These are phyloP conservation scores for Paraleonurus japonicus DNA, from an alignment of 257 asterid genomes.

Conservation along the genomic window DNA sequence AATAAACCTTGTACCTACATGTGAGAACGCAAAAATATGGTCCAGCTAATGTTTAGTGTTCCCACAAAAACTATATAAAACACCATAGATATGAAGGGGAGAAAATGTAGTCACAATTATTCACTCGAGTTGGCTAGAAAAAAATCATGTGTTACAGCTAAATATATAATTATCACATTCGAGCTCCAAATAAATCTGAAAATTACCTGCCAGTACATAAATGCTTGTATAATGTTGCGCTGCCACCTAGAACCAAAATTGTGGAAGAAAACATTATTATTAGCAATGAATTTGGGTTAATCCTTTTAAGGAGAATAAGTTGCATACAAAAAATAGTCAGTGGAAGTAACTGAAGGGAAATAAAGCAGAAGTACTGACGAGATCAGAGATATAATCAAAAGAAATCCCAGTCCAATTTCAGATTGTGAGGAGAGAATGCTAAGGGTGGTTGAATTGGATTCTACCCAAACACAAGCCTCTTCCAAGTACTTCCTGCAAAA, in stretches of 20 bases:
- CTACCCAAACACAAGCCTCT: conserved; percentile 84
- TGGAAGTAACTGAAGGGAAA: background rate
- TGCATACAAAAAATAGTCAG: background rate
- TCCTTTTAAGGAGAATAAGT: background rate
- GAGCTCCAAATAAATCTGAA: conserved; percentile 11
- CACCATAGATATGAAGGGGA: background rate
- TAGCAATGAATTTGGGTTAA: background rate
- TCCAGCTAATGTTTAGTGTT: background rate
- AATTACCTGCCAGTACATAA: conserved; percentile 86
- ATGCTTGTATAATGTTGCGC: conserved; percentile 74
- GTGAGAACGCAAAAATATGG: background rate
- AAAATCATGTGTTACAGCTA: background rate
- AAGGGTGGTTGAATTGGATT: conserved; percentile 69
- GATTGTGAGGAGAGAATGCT: conserved; percentile 73
- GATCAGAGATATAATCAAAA: conserved; percentile 62
- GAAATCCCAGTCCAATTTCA: conserved; percentile 77
- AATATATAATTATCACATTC: conserved; percentile 1
- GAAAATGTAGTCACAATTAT: background rate
- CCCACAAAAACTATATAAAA: background rate
- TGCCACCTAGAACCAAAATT: conserved; percentile 63
- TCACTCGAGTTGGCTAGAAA: conserved; percentile 6
- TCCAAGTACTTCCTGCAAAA: conserved; percentile 81
- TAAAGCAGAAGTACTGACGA: conserved; percentile 56
- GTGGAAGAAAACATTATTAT: background rate
- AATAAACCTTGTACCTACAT: background rate